phyloP scores from a whole-genome alignment of 768 basidiomycete genomes.

The Mycena galopus region DNA sequence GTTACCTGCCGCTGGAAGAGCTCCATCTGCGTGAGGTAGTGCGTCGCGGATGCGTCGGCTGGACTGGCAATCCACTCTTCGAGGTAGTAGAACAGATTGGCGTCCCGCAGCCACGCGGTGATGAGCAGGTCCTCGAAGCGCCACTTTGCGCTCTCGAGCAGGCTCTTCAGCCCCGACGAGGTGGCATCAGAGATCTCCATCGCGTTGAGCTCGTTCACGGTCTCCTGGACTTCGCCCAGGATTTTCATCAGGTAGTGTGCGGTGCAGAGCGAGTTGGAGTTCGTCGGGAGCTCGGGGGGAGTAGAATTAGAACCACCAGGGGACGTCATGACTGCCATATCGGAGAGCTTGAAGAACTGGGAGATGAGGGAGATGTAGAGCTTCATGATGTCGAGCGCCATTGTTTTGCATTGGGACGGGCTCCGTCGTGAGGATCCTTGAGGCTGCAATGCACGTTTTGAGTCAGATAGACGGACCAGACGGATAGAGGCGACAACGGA shows the following conservation, averaged over 20 bases:
- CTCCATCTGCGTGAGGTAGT: constrained; percentile 83
- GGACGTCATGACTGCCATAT: constrained; percentile 77
- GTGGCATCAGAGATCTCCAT: constrained; percentile 87
- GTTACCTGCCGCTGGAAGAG: constrained; percentile 85
- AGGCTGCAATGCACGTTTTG: constrained; percentile 35
- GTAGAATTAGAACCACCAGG: constrained; percentile 52
- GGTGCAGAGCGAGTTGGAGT: constrained; percentile 87
- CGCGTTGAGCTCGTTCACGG: constrained; percentile 80
- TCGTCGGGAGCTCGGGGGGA: constrained; percentile 73
- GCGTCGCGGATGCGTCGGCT: constrained; percentile 73
- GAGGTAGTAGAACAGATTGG: constrained; percentile 83
- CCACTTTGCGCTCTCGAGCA: constrained; percentile 90
- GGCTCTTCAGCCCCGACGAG: constrained; percentile 71
- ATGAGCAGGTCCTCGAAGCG: constrained; percentile 87
- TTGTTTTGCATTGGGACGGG: constrained; percentile 84
- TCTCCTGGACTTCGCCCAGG: constrained; percentile 88
- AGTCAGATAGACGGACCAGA: neutral
- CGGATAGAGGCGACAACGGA: constrained; percentile 45
- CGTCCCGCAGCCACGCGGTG: constrained; percentile 87
- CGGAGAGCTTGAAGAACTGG: constrained; percentile 88
- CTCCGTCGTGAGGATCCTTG: constrained; percentile 69
- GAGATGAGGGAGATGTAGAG: constrained; percentile 88
- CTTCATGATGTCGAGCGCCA: constrained; percentile 90
- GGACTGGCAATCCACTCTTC: constrained; percentile 87
- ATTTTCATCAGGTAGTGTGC: constrained; percentile 85